Evolutionary conservation across 2,329 filamentous ascomycete genomes (phyloP).

Genomic region (Trichophyton schoenleinii): DNA sequence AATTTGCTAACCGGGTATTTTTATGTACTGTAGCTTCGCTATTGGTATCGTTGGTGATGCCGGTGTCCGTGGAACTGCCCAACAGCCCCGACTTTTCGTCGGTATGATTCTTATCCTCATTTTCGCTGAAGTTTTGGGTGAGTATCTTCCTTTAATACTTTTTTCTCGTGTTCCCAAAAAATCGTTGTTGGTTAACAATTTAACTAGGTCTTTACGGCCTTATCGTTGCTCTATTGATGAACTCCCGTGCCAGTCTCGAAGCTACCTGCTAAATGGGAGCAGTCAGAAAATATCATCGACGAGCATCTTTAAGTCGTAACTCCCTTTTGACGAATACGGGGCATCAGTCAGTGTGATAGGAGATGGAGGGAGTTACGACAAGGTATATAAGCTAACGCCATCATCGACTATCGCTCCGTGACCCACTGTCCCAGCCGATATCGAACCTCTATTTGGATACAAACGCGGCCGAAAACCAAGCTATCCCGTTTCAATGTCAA

Average conservation of each 20-base stretch:
- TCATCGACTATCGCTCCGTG: background rate
- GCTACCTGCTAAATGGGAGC: slow-evolving; percentile 38
- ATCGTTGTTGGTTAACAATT: background rate
- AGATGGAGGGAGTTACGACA: background rate
- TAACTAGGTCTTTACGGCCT: slow-evolving; percentile 84
- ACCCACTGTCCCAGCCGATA: background rate
- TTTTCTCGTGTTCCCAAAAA: background rate
- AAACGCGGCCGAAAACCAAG: background rate
- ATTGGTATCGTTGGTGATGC: slow-evolving; percentile 65
- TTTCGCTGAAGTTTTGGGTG: slow-evolving; percentile 98
- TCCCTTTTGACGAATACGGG: background rate
- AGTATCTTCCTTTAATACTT: slow-evolving; percentile 23
- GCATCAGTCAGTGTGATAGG: background rate
- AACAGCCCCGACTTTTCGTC: slow-evolving; percentile 59
- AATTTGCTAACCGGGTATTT: background rate
- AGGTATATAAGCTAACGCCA: slow-evolving; percentile 1
- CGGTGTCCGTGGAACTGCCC: slow-evolving; percentile 41
- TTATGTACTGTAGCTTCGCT: slow-evolving; percentile 46
- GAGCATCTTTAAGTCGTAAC: background rate
- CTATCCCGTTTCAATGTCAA: background rate
- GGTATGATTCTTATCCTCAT: slow-evolving; percentile 99
- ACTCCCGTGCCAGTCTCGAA: slow-evolving; percentile 70
- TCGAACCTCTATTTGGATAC: background rate
- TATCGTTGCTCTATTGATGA: slow-evolving; percentile 98
- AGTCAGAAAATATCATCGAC: background rate